Base-by-base conservation (phyloP, 768 basidiomycete species). In the Tylopilus rubrobrunneus region DNA sequence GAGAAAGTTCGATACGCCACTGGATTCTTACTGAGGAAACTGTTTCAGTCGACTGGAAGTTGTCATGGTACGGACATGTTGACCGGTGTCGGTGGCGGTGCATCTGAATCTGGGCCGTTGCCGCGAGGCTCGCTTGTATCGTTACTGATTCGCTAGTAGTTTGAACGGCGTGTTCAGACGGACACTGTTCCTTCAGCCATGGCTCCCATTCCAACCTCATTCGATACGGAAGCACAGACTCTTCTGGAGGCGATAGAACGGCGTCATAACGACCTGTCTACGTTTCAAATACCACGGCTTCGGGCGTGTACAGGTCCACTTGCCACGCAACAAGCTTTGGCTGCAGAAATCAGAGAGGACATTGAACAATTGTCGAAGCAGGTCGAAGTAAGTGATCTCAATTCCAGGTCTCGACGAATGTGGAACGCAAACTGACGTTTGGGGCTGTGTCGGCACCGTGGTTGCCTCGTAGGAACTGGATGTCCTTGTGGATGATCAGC, bases 271-370 rank as follows among this genome's bases (percentile, higher is more conserved):
- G 90, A 93, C 70, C 67, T 96, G 7, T 61, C 74, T 4, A 74
- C 83, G 11, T 84, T 83, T 60, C 89, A 92, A 67, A 77, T 97
- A 33, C 89, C 92, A 1, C 81, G 87, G 2, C 74, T 97, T 47
- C 76, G 78, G 9, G 63, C 73, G 48, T 95, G 89, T 67, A 74
- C 70, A 9, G 91, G 88, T 0, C 86, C 92, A 1, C 72, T 89
- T 10, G 67, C 77, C 0, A 64, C 81, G 3, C 93, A 96, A 61
- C 86, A 92, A 64, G 79, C 82, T 45, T 75, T 87, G 49, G 83
- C 84, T 1, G 82, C 82, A 5, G 91, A 92, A 64, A 68, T 94
- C 53, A 76, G 90, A 29, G 86, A 87, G 49, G 92, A 94, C 63
- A 70, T 92, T 17, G 84, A 85, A 36, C 63, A 71, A 0, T 76